Evolutionary conservation across 2,329 filamentous ascomycete genomes (phyloP), one percentile per base, ranked within the genome.

Genomic region (Botrytis hyacinthi): DNA sequence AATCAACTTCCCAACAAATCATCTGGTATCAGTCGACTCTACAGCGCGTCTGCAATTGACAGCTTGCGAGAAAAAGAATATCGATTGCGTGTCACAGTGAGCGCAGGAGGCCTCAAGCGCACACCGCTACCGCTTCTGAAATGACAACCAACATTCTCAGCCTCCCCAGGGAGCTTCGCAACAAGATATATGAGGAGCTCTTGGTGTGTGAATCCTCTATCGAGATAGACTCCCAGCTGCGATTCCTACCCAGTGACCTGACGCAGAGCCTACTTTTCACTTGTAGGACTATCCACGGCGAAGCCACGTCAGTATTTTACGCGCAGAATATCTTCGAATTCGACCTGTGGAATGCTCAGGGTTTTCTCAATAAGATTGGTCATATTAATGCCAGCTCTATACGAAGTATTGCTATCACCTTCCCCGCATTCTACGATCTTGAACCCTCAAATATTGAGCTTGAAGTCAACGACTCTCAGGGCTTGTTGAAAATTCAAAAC

Each of bases 271-370:
- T 79, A 57, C 73, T 78, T 37, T 44, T 59, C 42, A 70, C 59
- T 44, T 78, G 76, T 70, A 77, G 77, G 69, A 72, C 63, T 32
- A 62, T 79, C 69, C 67, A 78, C 69, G 37, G 20, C 61, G 77
- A 79, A 74, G 75, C 78, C 35, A 77, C 74, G 68, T 74, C 32
- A 35, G 14, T 77, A n/a, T 71, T 78, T 60, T 79, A 79, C 66
- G 40, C 72, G 51, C 51, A 75, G 57, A 78, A 78, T 71, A 37
- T 51, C 60, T 79, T 79, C 68, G 69, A 77, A 71, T 76, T 79
- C 71, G 71, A 62, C 60, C 37, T 18, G n/a, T 60, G 18, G 71
- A 35, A 10, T 48, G 10, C 73, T 57, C 59, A 71, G 54, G 20
- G 60, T 6, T 79, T 79, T 71, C 74, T 79, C 18, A 32, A 75